phyloP scores from a whole-genome alignment of 202 grass and related monocot genomes.

The Sporobolus alterniflorus region DNA sequence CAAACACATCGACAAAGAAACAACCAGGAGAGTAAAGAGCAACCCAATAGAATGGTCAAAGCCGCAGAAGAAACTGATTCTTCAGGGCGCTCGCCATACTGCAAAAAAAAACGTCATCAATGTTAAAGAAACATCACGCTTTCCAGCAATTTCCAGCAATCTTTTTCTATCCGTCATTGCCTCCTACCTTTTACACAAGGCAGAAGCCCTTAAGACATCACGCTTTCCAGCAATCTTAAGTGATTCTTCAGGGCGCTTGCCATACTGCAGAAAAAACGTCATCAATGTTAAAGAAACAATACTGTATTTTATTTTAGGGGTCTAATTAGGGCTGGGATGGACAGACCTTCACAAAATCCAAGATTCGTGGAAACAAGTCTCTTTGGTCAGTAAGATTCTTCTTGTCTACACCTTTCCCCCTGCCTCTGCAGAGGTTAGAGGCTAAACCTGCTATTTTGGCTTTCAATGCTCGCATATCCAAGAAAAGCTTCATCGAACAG shows the following conservation, averaged over 20 bases:
- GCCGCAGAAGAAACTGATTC: neutral
- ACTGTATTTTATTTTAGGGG: neutral
- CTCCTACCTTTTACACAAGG: constrained; percentile 61
- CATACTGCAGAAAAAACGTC: constrained; percentile 48
- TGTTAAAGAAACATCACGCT: no score
- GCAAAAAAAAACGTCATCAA: no score
- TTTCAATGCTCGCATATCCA: constrained; percentile 87
- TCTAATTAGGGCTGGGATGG: neutral
- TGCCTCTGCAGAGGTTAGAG: constrained; percentile 76
- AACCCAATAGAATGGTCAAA: neutral
- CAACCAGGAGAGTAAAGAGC: neutral
- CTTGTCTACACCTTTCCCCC: constrained; percentile 97
- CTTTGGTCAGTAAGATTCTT: constrained; percentile 95
- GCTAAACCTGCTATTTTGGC: constrained; percentile 80
- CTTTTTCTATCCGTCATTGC: no score
- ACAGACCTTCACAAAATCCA: constrained; percentile 84
- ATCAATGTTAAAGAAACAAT: neutral
- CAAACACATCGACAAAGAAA: neutral
- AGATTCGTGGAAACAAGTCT: constrained; percentile 85
- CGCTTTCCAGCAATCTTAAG: constrained; percentile 79
- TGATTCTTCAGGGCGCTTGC: constrained; percentile 67
- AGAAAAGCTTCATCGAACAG: constrained; percentile 67
- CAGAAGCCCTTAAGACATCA: constrained; percentile 66
- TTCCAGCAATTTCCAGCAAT: no score
- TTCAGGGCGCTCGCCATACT: no score